Evolutionary conservation across 768 basidiomycete species (phyloP).

Genomic region (Megacollybia marginata): DNA sequence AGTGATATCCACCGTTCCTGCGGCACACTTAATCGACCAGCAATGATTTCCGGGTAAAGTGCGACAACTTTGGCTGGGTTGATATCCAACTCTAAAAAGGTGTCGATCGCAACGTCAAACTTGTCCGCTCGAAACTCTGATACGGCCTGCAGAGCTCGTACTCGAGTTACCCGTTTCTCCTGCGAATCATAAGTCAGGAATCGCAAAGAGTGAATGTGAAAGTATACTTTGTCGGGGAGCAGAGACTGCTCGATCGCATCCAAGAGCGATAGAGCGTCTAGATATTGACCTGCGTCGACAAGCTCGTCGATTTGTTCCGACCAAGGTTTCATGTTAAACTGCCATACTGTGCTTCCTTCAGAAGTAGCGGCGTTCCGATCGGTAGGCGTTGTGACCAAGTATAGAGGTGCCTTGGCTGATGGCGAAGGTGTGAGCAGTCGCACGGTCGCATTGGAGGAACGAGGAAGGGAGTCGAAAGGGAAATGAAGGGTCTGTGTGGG

Average conservation of each 20-base stretch:
- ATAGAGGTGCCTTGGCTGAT: slow-evolving; percentile 44
- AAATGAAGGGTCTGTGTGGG: slow-evolving; percentile 57
- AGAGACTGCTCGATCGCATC: slow-evolving; percentile 55
- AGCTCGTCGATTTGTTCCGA: slow-evolving; percentile 81
- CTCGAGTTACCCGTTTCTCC: slow-evolving; percentile 48
- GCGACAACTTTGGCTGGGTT: slow-evolving; percentile 94
- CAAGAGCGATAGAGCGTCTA: slow-evolving; percentile 74
- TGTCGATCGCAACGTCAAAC: slow-evolving; percentile 77
- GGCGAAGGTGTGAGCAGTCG: slow-evolving; percentile 59
- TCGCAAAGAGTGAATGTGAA: not conserved
- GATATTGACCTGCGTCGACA: slow-evolving; percentile 57
- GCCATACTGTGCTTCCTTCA: slow-evolving; percentile 80
- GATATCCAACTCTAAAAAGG: slow-evolving; percentile 80
- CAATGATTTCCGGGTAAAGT: slow-evolving; percentile 74
- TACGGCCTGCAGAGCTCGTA: slow-evolving; percentile 74
- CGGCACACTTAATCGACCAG: slow-evolving; percentile 69
- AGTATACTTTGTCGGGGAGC: slow-evolving; percentile 58
- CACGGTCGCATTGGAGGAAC: slow-evolving; percentile 38
- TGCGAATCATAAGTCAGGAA: slow-evolving; percentile 16
- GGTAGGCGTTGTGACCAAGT: slow-evolving; percentile 63
- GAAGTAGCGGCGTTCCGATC: slow-evolving; percentile 58
- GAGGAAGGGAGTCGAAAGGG: slow-evolving; percentile 40
- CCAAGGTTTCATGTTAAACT: slow-evolving; percentile 65
- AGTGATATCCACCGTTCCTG: slow-evolving; percentile 70
- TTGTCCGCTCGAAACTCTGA: slow-evolving; percentile 61